Evolutionary conservation across 345 rosid species (phyloP).

Genomic region (Populus nigra): DNA sequence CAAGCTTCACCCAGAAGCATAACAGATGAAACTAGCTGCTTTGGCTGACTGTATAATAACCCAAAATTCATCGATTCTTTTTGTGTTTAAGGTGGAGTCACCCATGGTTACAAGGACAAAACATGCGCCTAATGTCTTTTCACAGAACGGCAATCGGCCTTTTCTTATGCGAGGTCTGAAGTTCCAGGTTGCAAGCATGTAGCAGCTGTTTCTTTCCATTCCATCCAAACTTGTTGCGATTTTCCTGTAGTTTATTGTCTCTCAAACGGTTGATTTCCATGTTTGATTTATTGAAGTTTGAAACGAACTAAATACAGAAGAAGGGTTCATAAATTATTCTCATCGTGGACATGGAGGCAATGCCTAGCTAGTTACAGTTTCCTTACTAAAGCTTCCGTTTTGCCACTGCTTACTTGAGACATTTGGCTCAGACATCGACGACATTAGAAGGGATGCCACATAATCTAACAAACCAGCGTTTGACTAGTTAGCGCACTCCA

Average conservation of each 20-base stretch:
- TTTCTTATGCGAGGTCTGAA: background rate
- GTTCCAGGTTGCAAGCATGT: background rate
- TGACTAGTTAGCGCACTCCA: conserved; percentile 8
- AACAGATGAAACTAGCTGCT: background rate
- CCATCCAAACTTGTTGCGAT: too few species aligned
- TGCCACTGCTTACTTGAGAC: background rate
- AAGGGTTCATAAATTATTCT: background rate
- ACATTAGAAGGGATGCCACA: conserved; percentile 8
- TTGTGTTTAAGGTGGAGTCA: background rate
- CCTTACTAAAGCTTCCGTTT: background rate
- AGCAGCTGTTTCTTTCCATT: too few species aligned
- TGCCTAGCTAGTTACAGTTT: background rate
- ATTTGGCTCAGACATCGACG: too few species aligned
- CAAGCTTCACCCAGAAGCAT: background rate
- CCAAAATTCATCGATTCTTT: background rate
- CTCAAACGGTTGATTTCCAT: too few species aligned
- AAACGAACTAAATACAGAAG: too few species aligned
- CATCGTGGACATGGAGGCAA: background rate
- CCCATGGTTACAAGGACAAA: background rate
- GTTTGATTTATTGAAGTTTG: too few species aligned
- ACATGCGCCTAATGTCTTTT: background rate
- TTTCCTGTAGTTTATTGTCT: too few species aligned
- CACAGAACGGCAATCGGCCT: background rate
- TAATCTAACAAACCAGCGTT: conserved; percentile 28
- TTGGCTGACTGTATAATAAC: background rate